These are phyloP conservation scores for Paracamarosporium sp. DNA, from an alignment of 2,329 filamentous ascomycete genomes.

Conservation along the genomic window DNA sequence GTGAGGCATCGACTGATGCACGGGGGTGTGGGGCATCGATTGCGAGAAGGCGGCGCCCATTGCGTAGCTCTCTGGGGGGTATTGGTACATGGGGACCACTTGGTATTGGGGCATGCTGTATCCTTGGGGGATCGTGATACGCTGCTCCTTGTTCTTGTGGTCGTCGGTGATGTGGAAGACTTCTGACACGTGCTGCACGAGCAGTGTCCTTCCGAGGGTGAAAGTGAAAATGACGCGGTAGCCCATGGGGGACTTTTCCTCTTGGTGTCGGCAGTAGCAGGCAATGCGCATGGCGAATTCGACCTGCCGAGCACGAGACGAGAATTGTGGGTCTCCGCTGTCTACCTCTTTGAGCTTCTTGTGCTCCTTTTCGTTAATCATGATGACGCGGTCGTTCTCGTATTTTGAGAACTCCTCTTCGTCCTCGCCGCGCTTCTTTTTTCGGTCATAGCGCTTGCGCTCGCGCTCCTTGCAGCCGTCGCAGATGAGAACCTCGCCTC, in stretches of 20 bases:
- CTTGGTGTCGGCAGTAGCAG: conserved; percentile 95
- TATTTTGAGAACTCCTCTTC: conserved; percentile 77
- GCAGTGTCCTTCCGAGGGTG: conserved; percentile 77
- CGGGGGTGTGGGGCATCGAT: background rate
- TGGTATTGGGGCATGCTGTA: conserved; percentile 9
- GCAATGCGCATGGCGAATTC: conserved; percentile 94
- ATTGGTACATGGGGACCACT: conserved; percentile 11
- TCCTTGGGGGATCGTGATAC: conserved; percentile 24
- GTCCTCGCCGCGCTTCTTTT: conserved; percentile 94
- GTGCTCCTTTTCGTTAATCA: conserved; percentile 48
- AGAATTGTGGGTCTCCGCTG: conserved; percentile 21
- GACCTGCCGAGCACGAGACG: conserved; percentile 68
- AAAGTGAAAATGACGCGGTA: conserved; percentile 95
- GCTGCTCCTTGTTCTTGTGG: conserved; percentile 72
- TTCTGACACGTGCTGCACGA: conserved; percentile 79
- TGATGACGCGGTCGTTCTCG: conserved; percentile 52
- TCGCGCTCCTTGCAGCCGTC: conserved; percentile 89
- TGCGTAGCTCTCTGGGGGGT: conserved; percentile 11
- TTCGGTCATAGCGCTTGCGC: conserved; percentile 86
- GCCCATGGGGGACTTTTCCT: conserved; percentile 77
- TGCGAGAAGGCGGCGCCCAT: background rate
- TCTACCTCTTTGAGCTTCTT: conserved; percentile 41
- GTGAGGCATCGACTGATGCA: background rate
- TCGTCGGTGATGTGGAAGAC: conserved; percentile 98
- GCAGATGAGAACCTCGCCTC: conserved; percentile 94